Evolutionary conservation across 2,329 filamentous ascomycete genomes (phyloP).

Genomic region (Zasmidium citrigriseum): DNA sequence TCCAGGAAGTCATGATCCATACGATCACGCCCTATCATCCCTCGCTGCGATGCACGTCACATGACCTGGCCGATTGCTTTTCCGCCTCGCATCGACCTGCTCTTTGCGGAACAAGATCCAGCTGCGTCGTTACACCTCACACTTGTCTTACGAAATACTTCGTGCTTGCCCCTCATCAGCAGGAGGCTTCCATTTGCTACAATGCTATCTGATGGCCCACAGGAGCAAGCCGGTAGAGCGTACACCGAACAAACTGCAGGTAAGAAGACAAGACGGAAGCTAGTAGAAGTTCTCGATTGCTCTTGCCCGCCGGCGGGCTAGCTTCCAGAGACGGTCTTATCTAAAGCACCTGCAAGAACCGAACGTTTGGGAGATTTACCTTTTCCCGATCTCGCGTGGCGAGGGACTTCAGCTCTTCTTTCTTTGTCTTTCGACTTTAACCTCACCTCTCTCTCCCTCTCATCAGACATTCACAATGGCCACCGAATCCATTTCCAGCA

Average conservation of each 20-base stretch:
- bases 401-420: neutral
- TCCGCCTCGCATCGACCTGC: neutral
- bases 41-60: no score
- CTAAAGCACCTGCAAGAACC: neutral
- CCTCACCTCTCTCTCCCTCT: neutral
- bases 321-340: neutral
- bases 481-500: constrained; percentile 20
- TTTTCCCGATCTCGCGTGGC: neutral
- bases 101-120: neutral
- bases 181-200: neutral
- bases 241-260: no score
- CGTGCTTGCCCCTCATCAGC: neutral
- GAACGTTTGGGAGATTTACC: no score
- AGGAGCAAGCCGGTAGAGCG: neutral
- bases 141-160: neutral
- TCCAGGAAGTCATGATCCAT: no score
- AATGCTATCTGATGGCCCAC: neutral
- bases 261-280: neutral
- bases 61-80: neutral
- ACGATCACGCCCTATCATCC: neutral
- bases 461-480: constrained; percentile 10
- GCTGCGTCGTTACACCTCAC: neutral
- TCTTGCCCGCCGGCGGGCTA: neutral
- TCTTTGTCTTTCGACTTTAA: no score
- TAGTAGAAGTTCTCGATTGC: no score